Percentiles rank a stretch among this genome's conserved stretches.
phyloP scores from a whole-genome alignment of 2,329 filamentous ascomycete genomes.

The Penicillium sp. region DNA sequence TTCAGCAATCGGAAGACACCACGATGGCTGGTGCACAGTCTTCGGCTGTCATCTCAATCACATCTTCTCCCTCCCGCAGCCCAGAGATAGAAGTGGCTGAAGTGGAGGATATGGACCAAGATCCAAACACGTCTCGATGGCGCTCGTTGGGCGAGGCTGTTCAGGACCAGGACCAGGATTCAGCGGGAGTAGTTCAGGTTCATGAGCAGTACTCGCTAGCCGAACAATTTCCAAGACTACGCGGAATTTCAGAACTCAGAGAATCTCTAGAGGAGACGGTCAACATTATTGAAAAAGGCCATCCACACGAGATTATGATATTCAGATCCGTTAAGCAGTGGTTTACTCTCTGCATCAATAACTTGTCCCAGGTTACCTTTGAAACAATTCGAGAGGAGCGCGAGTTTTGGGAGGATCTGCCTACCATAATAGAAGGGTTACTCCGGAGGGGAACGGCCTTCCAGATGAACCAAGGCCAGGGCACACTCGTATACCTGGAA shows the following conservation, averaged over 20 bases:
- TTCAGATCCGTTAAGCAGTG: constrained; percentile 39
- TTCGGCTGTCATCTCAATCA: constrained; percentile 35
- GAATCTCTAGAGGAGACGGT: constrained; percentile 33
- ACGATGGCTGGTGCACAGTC: constrained; percentile 20
- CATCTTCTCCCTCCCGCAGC: constrained; percentile 42
- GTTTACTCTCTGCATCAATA: constrained; percentile 36
- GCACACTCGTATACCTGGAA: constrained; percentile 32
- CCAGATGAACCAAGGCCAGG: constrained; percentile 27
- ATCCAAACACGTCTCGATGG: constrained; percentile 44
- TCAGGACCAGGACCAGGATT: constrained; percentile 26
- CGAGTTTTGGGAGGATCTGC: constrained; percentile 45
- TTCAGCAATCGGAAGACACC: constrained; percentile 12
- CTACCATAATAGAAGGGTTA: constrained; percentile 36
- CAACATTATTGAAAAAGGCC: constrained; percentile 35
- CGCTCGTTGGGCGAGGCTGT: constrained; percentile 33
- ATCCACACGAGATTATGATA: constrained; percentile 26
- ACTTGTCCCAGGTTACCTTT: constrained; percentile 31
- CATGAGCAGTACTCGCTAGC: constrained; percentile 29
- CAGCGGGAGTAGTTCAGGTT: constrained; percentile 33
- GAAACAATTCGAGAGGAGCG: constrained; percentile 36
- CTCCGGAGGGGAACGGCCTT: constrained; percentile 36
- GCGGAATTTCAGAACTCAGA: constrained; percentile 22
- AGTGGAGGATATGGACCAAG: constrained; percentile 47
- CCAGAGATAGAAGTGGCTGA: constrained; percentile 49
- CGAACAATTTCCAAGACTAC: constrained; percentile 36